phyloP scores from a whole-genome alignment of 495 filamentous ascomycete genomes.

The Penicillium chermesinum region DNA sequence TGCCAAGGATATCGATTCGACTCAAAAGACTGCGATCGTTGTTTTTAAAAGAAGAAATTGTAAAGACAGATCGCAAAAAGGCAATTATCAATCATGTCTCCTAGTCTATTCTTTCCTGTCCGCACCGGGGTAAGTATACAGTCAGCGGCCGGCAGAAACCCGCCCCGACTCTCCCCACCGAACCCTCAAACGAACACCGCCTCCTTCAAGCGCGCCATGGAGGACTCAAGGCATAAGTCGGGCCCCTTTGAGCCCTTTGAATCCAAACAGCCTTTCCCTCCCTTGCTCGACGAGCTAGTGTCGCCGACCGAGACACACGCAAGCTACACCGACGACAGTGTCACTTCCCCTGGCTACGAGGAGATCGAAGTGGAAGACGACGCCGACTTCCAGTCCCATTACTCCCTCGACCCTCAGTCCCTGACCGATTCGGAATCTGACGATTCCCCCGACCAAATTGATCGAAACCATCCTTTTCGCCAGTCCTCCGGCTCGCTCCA shows the following conservation, averaged over 20 bases:
- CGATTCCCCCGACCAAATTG: constrained; percentile 31
- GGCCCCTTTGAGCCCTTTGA: constrained; percentile 19
- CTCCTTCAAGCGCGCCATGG: constrained; percentile 6
- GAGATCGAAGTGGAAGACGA: constrained; percentile 38
- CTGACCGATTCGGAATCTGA: constrained; percentile 41
- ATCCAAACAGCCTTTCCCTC: constrained; percentile 38
- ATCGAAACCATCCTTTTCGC: constrained; percentile 37
- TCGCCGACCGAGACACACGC: constrained; percentile 22
- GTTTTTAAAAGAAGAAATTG: too few relatives aligned
- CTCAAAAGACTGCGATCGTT: too few relatives aligned
- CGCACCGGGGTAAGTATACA: too few relatives aligned
- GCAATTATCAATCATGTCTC: too few relatives aligned
- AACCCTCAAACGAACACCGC: too few relatives aligned
- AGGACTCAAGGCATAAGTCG: constrained; percentile 2
- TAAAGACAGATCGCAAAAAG: too few relatives aligned
- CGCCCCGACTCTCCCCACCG: too few relatives aligned
- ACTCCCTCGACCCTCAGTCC: constrained; percentile 36
- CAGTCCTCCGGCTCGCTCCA: constrained; percentile 41
- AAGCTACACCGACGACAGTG: constrained; percentile 25
- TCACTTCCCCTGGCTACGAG: constrained; percentile 26
- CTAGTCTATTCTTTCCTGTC: too few relatives aligned
- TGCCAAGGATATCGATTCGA: too few relatives aligned
- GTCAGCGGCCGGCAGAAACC: too few relatives aligned
- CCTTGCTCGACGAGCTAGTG: constrained; percentile 30
- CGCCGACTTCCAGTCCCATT: constrained; percentile 45